Evolutionary conservation across 225 moss, liverwort and hornwort species (phyloP).

Genomic region (Bryum argenteum): DNA sequence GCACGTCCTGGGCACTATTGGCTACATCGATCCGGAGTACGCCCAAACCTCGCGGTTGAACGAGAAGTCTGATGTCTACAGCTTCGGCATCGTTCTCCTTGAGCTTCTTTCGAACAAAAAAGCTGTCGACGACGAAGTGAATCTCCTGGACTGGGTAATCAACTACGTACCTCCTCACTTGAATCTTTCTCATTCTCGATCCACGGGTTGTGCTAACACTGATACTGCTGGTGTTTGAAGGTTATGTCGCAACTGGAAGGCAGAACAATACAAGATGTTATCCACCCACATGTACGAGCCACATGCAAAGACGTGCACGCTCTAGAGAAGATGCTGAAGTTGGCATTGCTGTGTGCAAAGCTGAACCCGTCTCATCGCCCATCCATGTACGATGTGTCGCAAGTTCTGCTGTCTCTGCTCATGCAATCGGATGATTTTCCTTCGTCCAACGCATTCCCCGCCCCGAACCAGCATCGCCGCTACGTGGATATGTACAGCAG

Average conservation of each 20-base stretch:
- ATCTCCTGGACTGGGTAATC: constrained; percentile 90
- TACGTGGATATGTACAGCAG: constrained; percentile 82
- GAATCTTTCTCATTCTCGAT: background rate
- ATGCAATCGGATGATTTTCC: constrained; percentile 46
- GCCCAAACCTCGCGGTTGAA: constrained; percentile 89
- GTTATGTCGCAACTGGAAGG: constrained; percentile 67
- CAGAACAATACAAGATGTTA: constrained; percentile 64
- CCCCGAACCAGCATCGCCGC: constrained; percentile 41
- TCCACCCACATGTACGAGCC: constrained; percentile 63
- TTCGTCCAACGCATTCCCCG: constrained; percentile 37
- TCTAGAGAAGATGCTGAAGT: constrained; percentile 76
- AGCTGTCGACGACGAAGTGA: constrained; percentile 83
- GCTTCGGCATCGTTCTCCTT: constrained; percentile 88
- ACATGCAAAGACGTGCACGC: constrained; percentile 64
- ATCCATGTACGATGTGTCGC: constrained; percentile 89
- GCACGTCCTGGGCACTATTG: constrained; percentile 85
- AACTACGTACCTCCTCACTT: background rate
- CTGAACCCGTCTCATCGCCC: constrained; percentile 72
- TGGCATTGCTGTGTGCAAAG: constrained; percentile 85
- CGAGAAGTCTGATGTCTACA: constrained; percentile 94
- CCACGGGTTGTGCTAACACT: too few relatives aligned
- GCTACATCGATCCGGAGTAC: constrained; percentile 96
- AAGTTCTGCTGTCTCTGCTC: constrained; percentile 77
- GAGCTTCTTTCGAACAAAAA: constrained; percentile 89
- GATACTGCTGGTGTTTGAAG: constrained; percentile 21